Conservation (phyloP, 257 asterid genomes). For the Solanum etuberosum region DNA sequence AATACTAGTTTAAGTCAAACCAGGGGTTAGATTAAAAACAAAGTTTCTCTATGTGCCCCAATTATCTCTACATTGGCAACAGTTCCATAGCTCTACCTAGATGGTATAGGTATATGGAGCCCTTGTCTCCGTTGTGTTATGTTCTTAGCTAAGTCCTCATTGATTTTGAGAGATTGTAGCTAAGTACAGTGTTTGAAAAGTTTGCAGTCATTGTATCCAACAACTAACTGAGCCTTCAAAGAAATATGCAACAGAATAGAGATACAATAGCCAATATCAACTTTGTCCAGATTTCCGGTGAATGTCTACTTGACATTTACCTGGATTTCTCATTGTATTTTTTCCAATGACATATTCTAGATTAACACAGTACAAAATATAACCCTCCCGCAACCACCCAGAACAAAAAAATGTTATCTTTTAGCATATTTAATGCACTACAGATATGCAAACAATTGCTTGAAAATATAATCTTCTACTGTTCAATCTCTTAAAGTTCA, state of each 20-base stretch:
- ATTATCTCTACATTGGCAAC: not conserved
- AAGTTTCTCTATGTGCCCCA: not conserved
- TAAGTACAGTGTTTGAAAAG: not conserved
- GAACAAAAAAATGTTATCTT: not conserved
- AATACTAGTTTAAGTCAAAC: not conserved
- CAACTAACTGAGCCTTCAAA: not conserved
- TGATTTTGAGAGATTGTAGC: not conserved
- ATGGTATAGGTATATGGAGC: not conserved
- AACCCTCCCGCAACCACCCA: not conserved
- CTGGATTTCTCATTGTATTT: not conserved
- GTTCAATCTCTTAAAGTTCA: not conserved
- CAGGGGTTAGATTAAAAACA: not conserved
- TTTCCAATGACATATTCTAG: not conserved
- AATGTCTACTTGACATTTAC: not conserved
- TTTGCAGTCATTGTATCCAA: not conserved
- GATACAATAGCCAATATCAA: not conserved
- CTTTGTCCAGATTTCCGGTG: not conserved
- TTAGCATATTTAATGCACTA: not conserved
- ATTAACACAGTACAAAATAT: not conserved
- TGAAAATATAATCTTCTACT: not conserved
- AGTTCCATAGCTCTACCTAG: not conserved
- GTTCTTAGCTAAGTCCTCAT: not conserved
- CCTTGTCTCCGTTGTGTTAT: not conserved
- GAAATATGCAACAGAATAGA: not conserved
- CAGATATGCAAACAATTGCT: not conserved